Evolutionary conservation across 768 basidiomycete genomes (phyloP).

Genomic region (Chalciporus piperatus): DNA sequence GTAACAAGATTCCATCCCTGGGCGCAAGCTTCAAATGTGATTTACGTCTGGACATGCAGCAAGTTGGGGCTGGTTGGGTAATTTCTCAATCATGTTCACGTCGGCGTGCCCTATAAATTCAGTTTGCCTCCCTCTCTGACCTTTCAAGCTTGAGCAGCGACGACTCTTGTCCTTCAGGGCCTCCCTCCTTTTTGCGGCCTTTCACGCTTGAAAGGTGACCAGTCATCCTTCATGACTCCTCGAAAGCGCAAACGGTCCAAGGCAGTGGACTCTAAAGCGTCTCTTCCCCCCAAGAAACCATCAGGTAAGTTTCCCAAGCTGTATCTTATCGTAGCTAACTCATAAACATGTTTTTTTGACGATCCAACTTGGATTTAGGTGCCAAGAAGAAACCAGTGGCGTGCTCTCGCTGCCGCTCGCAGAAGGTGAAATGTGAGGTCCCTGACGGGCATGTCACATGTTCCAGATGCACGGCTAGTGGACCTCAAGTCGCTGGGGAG

Average conservation of each 20-base stretch:
- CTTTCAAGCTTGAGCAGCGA: background rate
- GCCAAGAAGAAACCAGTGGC: background rate
- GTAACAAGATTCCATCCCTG: background rate
- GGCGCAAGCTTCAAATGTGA: background rate
- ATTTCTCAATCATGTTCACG: background rate
- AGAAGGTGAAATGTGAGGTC: background rate
- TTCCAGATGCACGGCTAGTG: background rate
- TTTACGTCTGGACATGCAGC: background rate
- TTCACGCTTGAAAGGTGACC: background rate
- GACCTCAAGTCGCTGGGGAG: background rate
- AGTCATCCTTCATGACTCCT: background rate
- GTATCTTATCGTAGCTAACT: background rate
- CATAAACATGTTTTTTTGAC: background rate
- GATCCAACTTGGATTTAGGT: background rate
- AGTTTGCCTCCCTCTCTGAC: background rate
- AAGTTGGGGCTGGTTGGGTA: background rate
- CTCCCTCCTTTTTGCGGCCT: background rate
- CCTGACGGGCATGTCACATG: background rate
- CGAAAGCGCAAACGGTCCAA: background rate
- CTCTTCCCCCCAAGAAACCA: background rate
- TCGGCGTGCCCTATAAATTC: background rate
- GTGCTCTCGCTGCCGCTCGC: background rate
- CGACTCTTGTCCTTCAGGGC: background rate
- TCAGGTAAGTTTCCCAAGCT: background rate
- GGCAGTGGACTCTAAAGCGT: background rate